Evolutionary conservation across 176 grass and related monocot genomes (phyloP).

Genomic region (Oryza punctata): DNA sequence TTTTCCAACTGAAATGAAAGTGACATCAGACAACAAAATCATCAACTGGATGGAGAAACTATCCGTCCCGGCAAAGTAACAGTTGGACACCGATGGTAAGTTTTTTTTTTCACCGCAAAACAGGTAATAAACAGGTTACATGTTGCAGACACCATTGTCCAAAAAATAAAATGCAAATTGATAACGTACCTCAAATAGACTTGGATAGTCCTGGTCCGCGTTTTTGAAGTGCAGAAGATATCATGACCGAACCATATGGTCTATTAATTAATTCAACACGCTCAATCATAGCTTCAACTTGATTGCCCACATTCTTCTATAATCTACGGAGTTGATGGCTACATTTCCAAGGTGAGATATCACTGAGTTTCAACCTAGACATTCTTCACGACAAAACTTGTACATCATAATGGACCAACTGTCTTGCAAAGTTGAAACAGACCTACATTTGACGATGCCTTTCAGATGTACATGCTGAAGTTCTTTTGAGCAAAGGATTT

Average conservation of each 20-base stretch:
- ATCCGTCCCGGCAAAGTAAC: neutral
- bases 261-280: neutral
- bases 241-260: neutral
- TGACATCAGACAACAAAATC: neutral
- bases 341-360: neutral
- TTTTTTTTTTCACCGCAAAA: neutral
- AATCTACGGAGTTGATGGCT: neutral
- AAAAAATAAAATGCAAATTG: neutral
- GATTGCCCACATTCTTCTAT: neutral
- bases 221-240: neutral
- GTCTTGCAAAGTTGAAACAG: neutral
- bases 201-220: neutral
- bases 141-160: neutral
- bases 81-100: neutral
- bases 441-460: neutral
- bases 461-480: neutral
- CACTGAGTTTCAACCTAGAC: neutral
- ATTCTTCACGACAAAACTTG: slow-evolving; percentile 22
- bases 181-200: neutral
- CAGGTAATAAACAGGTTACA: neutral
- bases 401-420: neutral
- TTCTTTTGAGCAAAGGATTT: neutral
- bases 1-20: neutral
- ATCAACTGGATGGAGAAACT: neutral
- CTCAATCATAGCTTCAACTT: neutral